These are phyloP conservation scores for Saccharomyces kudriavzevii DNA, from an alignment of 805 yeast species.

Conservation along the genomic window DNA sequence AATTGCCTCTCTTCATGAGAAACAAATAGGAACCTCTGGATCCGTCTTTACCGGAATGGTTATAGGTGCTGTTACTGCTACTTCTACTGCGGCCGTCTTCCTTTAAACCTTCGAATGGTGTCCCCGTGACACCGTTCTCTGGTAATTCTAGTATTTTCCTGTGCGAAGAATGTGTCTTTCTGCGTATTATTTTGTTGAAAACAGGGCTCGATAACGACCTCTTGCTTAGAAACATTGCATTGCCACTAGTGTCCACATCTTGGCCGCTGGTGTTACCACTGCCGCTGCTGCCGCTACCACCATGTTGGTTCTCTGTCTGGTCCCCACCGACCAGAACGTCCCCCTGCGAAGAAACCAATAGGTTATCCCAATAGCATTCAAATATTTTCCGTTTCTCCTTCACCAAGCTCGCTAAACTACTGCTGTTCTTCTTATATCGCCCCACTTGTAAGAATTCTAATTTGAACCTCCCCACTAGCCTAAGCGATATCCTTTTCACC, in stretches of 20 bases:
- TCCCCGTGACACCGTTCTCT: constrained; percentile 25
- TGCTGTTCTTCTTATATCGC: constrained; percentile 29
- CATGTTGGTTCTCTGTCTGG: not conserved
- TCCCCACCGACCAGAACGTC: constrained; percentile 14
- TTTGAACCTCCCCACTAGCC: constrained; percentile 54
- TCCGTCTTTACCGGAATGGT: not conserved
- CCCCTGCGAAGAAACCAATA: constrained; percentile 31
- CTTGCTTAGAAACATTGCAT: not conserved
- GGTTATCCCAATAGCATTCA: constrained; percentile 68
- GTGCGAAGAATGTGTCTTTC: constrained; percentile 5
- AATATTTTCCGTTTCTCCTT: constrained; percentile 51
- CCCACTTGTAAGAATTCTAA: constrained; percentile 48
- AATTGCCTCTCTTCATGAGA: constrained; percentile 59
- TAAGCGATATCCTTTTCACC: constrained; percentile 52
- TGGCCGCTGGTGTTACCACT: not conserved
- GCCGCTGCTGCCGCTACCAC: not conserved
- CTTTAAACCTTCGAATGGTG: constrained; percentile 26
- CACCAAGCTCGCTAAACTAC: constrained; percentile 33
- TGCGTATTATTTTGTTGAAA: constrained; percentile 7
- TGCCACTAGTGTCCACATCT: not conserved
- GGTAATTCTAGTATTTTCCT: constrained; percentile 21
- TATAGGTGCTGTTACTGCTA: constrained; percentile 2
- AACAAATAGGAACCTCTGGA: constrained; percentile 10
- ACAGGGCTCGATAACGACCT: constrained; percentile 12
- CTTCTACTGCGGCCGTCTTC: constrained; percentile 1